Conservation (phyloP, 2,329 filamentous ascomycete species). For the Neofusicoccum sp. region DNA sequence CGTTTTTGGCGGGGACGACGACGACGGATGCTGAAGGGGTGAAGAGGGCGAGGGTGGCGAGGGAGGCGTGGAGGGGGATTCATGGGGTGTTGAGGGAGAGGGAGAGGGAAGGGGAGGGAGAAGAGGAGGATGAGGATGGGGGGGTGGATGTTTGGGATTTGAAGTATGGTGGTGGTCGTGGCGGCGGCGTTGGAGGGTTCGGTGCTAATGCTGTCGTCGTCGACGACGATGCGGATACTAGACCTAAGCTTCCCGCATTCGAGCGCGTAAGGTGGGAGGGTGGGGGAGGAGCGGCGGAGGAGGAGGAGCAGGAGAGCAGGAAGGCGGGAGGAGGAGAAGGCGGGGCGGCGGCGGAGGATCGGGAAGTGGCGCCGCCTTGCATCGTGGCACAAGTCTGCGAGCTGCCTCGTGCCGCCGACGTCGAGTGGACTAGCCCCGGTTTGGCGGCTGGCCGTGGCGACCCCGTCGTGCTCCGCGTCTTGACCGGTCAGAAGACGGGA, state of each 20-base stretch:
- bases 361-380: slow-evolving; percentile 56
- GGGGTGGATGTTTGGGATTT: slow-evolving; percentile 64
- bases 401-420: slow-evolving; percentile 68
- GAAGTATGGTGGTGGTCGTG: slow-evolving; percentile 49
- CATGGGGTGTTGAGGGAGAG: slow-evolving; percentile 28
- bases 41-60: slow-evolving; percentile 35
- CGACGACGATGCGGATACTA: slow-evolving; percentile 27
- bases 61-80: slow-evolving; percentile 45
- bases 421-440: slow-evolving; percentile 83
- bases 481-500: slow-evolving; percentile 20
- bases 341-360: slow-evolving; percentile 19
- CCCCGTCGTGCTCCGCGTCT: slow-evolving; percentile 25
- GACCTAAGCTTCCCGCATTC: slow-evolving; percentile 43
- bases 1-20: slow-evolving; percentile 59
- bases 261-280: slow-evolving; percentile 18
- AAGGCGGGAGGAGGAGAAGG: background rate
- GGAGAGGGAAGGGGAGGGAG: slow-evolving; percentile 51
- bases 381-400: slow-evolving; percentile 73
- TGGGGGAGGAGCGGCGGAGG: background rate
- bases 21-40: slow-evolving; percentile 23
- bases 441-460: slow-evolving; percentile 30
- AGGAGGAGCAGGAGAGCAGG: background rate
- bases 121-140: slow-evolving; percentile 34
- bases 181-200: slow-evolving; percentile 32
- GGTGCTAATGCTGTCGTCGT: background rate